phyloP scores from a whole-genome alignment of 2,329 filamentous ascomycete species.

The Sphaerulina populicola region DNA sequence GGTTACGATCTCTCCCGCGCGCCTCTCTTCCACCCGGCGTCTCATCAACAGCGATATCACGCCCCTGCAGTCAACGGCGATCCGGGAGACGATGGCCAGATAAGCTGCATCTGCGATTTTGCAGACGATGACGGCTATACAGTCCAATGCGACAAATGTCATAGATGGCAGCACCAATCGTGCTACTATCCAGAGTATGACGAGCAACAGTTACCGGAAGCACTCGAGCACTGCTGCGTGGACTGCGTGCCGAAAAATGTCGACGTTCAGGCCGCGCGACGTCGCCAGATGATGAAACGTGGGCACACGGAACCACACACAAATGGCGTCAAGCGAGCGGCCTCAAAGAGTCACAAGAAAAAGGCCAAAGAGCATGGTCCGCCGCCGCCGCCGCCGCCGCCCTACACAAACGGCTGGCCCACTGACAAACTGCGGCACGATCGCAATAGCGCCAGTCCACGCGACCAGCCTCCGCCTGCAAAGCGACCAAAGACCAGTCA shows the following conservation, averaged over 20 bases:
- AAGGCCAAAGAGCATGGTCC: conserved; percentile 60
- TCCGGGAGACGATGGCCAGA: conserved; percentile 79
- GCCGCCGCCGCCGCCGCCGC: conserved; percentile 16
- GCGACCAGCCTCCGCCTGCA: conserved; percentile 50
- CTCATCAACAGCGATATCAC: conserved; percentile 20
- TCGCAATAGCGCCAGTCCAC: conserved; percentile 44
- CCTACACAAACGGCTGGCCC: conserved; percentile 59
- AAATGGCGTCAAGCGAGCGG: conserved; percentile 54
- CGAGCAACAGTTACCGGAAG: conserved; percentile 52
- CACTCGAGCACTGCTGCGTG: conserved; percentile 67
- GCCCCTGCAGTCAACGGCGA: conserved; percentile 18
- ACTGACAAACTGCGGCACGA: conserved; percentile 52
- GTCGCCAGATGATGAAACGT: conserved; percentile 25
- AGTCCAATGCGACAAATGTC: conserved; percentile 90
- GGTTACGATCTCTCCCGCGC: conserved; percentile 25
- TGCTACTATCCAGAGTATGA: conserved; percentile 79
- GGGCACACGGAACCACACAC: conserved; percentile 53
- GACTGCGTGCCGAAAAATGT: conserved; percentile 75
- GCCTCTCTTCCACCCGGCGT: conserved; percentile 24
- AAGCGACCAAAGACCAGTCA: conserved; percentile 81
- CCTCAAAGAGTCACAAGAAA: conserved; percentile 79
- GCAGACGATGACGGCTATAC: conserved; percentile 94
- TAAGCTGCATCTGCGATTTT: conserved; percentile 95
- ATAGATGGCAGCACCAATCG: conserved; percentile 96
- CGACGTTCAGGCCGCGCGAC: conserved; percentile 65